Percentiles rank a stretch among this genome's conserved stretches.
Evolutionary conservation across 768 basidiomycete species (phyloP).

Genomic region (Lactifluus hygrophoroides): DNA sequence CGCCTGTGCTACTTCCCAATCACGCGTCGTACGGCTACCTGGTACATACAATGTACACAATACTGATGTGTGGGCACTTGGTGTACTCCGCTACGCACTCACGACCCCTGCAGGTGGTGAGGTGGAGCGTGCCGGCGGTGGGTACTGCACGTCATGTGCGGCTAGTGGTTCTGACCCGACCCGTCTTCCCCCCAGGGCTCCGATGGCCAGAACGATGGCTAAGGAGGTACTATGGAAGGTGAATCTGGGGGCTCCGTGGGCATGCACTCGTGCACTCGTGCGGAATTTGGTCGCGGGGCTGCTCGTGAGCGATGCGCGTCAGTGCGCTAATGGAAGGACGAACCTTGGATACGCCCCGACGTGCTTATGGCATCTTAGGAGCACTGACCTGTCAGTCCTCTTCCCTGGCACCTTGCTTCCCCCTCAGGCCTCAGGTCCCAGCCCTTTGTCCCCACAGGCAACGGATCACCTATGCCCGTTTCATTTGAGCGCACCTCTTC

Average conservation of each 20-base stretch:
- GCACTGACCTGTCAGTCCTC: background rate
- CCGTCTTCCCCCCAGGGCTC: no score
- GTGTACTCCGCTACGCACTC: conserved; percentile 78
- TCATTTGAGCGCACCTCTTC: background rate
- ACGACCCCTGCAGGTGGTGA: conserved; percentile 25
- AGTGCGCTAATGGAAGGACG: conserved; percentile 37
- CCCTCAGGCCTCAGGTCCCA: background rate
- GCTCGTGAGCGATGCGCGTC: conserved; percentile 59
- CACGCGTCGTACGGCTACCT: conserved; percentile 34
- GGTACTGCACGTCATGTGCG: conserved; percentile 76
- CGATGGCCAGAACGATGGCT: no score
- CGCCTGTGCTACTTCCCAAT: conserved; percentile 19
- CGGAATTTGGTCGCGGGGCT: conserved; percentile 51
- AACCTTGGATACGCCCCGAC: conserved; percentile 6
- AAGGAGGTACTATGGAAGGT: conserved; percentile 9
- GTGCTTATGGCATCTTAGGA: background rate
- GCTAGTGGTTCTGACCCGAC: no score
- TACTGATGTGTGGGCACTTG: conserved; percentile 86
- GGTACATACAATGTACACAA: conserved; percentile 70
- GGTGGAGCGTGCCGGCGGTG: conserved; percentile 41
- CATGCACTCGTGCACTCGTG: conserved; percentile 36
- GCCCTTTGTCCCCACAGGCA: background rate
- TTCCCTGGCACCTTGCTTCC: background rate
- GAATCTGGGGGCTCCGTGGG: conserved; percentile 24
- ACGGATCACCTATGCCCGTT: background rate